Conservation (phyloP, 2,329 filamentous ascomycete species). For the Fusarium musae region DNA sequence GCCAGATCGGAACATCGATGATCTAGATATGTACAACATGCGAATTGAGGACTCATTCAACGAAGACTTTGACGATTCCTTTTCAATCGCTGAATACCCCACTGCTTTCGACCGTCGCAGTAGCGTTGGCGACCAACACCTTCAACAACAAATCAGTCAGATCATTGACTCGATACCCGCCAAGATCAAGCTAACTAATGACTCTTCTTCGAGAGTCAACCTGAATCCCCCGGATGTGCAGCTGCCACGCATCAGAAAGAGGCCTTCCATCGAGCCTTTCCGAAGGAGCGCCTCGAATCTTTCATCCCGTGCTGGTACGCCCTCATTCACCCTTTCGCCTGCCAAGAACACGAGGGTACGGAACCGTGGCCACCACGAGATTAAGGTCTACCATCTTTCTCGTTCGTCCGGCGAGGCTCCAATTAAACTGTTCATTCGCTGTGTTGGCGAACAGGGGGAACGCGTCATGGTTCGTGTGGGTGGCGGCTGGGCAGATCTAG, state of each 20-base stretch:
- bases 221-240: slow-evolving; percentile 69
- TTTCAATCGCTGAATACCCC: slow-evolving; percentile 47
- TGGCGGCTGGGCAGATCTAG: slow-evolving; percentile 97
- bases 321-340: slow-evolving; percentile 76
- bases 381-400: slow-evolving; percentile 92
- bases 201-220: slow-evolving; percentile 58
- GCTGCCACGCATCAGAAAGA: slow-evolving; percentile 59
- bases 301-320: slow-evolving; percentile 68
- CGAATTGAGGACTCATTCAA: slow-evolving; percentile 57
- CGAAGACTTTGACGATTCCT: slow-evolving; percentile 59
- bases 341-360: slow-evolving; percentile 64
- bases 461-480: slow-evolving; percentile 98
- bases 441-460: slow-evolving; percentile 89
- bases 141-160: slow-evolving; percentile 83
- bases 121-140: slow-evolving; percentile 69
- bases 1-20: slow-evolving; percentile 55
- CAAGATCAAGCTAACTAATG: slow-evolving; percentile 77
- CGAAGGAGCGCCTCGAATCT: slow-evolving; percentile 62
- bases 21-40: slow-evolving; percentile 52
- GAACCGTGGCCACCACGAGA: slow-evolving; percentile 72
- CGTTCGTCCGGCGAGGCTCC: slow-evolving; percentile 85
- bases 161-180: slow-evolving; percentile 82
- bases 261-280: slow-evolving; percentile 55
- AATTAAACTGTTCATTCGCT: slow-evolving; percentile 93
- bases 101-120: slow-evolving; percentile 44